Conservation (phyloP, 148 eudicot species). For the Fallopia convolvulus region DNA sequence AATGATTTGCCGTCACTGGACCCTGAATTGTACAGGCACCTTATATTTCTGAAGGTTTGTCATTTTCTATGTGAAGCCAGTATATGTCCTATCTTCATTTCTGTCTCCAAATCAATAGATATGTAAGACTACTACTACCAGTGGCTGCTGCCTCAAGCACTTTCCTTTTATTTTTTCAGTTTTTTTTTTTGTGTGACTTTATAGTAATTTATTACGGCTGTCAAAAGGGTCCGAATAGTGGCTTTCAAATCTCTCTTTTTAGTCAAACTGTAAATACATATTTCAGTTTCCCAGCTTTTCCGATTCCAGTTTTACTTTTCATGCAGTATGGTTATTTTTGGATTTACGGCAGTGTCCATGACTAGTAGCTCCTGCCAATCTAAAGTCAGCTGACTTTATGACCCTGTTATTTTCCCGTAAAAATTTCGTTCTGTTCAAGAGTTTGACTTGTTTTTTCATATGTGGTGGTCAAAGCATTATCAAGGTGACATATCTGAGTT, state of each 20-base stretch:
- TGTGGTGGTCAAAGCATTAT: slow-evolving; percentile 48
- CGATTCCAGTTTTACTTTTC: background rate
- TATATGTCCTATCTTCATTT: background rate
- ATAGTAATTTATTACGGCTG: background rate
- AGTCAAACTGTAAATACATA: background rate
- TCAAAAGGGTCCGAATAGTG: background rate
- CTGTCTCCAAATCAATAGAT: background rate
- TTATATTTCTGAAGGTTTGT: slow-evolving; percentile 75
- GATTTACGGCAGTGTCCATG: no score
- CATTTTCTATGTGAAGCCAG: background rate
- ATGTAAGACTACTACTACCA: background rate
- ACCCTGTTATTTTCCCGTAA: background rate
- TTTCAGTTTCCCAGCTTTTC: background rate
- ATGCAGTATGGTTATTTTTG: background rate
- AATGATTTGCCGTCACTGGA: slow-evolving; percentile 95
- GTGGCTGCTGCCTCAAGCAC: background rate
- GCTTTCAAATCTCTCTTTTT: background rate
- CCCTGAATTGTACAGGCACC: slow-evolving; percentile 94
- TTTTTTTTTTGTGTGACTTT: background rate
- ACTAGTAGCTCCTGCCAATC: no score
- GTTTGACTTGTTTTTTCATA: slow-evolving; percentile 11
- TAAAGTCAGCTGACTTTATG: no score
- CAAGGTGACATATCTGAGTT: slow-evolving; percentile 68
- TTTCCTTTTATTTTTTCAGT: background rate
- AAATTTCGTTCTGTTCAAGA: background rate